phyloP scores from a whole-genome alignment of 352 stramenopile genomes.

The Labyrinthula sp. region DNA sequence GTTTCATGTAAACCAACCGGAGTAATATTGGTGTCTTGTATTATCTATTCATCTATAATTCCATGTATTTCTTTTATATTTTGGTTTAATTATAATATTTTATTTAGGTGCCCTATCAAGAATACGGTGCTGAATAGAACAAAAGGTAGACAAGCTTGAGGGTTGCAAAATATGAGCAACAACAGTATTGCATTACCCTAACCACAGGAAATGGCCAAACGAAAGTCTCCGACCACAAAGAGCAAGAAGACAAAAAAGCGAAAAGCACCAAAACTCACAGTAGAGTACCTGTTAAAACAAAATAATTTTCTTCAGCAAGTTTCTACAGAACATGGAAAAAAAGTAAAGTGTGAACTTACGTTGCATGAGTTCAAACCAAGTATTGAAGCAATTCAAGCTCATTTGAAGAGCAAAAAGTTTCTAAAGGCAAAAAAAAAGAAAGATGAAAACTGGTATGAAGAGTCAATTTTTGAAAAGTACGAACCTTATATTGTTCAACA shows the following conservation, averaged over 20 bases:
- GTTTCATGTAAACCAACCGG: no score
- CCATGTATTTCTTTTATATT: no score
- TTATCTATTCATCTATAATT: no score
- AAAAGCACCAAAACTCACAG: neutral
- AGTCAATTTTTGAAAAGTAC: slow-evolving; percentile 41
- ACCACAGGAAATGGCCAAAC: no score
- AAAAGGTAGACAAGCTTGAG: no score
- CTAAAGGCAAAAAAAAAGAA: slow-evolving; percentile 41
- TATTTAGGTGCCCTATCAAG: no score
- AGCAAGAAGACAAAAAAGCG: slow-evolving; percentile 3
- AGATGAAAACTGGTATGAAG: slow-evolving; percentile 17
- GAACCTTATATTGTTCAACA: slow-evolving; percentile 62
- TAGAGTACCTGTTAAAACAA: slow-evolving; percentile 7
- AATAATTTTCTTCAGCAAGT: slow-evolving; percentile 9
- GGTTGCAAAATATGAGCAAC: no score
- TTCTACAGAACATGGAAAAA: slow-evolving; percentile 18
- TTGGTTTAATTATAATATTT: no score
- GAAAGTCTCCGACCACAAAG: no score
- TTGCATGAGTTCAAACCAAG: slow-evolving; percentile 51
- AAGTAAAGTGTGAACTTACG: slow-evolving; percentile 43
- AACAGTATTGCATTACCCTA: no score
- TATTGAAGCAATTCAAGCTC: slow-evolving; percentile 42
- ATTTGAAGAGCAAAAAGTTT: slow-evolving; percentile 54
- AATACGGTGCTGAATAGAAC: no score
- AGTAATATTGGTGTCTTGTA: no score